Evolutionary conservation across 768 basidiomycete species (phyloP), one percentile per base, ranked within the genome.

Genomic region (Collybia mongolica): DNA sequence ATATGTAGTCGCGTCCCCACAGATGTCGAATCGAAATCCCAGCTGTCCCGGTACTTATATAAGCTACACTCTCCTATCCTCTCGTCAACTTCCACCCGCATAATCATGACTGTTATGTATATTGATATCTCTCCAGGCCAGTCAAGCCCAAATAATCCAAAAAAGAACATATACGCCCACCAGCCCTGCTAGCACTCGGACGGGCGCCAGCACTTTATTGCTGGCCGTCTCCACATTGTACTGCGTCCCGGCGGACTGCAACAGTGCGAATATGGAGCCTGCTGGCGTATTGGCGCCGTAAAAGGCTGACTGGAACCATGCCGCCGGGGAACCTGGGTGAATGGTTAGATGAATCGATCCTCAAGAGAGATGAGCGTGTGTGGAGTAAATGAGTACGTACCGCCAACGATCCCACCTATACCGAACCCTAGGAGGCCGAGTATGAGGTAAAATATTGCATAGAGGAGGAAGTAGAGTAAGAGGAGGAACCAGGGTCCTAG

Each of bases 91-190:
- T 26, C 7, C 4, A 26, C 24, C 4, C 7, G 7, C 32, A 32
- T 14, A 32, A 32, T 32, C 6, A 3, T 32, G 9, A 2, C 32
- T 12, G 3, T 3, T 14, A n/a, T n/a, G n/a, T n/a, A n/a, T 11
- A 12, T 32, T 14, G 11, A 14, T 3, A 14, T 2, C 32, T 9
- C 32, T 9, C 4, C 11, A 9, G 5, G 2, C 32, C 14, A 32
- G 2, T 32, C 11, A 32, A 26, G 24, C 24, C 24, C 24, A 26
- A 11, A 32, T 32, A 14, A 14, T 12, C 48, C 65, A 73, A 14
- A 40, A 20, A 24, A 24, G 6, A 18, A 40, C n/a, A 17, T 40
- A 40, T 14, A 40, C n/a, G 9, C 39, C 39, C 6, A 40, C 39
- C 19, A 19, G 23, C 15, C 9, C 39, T 18, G 39, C 39, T 17